Base-by-base conservation (phyloP, 306 rosid genomes). In the Fragaria iinumae region DNA sequence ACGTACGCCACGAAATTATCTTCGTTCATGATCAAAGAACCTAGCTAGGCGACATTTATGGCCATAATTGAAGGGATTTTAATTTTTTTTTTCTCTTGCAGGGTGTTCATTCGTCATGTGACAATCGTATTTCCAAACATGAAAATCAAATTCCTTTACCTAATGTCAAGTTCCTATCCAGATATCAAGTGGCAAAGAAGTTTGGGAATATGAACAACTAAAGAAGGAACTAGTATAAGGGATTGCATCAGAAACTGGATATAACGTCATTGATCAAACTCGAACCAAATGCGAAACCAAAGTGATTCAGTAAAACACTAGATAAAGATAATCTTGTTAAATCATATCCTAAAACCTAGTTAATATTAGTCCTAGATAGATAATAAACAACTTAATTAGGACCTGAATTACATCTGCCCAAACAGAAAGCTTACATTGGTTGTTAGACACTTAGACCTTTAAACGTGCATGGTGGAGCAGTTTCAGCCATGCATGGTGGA, bases 401-500 rank as follows among this genome's bases (percentile, higher is more conserved):
- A 41, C n/a, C 34, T 65, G 14, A 6, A 20, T 34, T 65, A 65
- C 69, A 36, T 36, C 47, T 65, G 21, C 25, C 25, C 69, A 18
- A 65, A 65, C 27, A 38, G 45, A 65, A 38, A 36, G 47, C 27
- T 36, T 41, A 3, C 18, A 65, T 17, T 17, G 2, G 47, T 65
- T 34, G 69, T 65, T 65, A 65, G 47, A 36, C 63, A 39, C 39
- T 36, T 11, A 2, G 27, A 6, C 23, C 39, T 11, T 34, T 65
- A 36, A 36, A 38, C 69, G 69, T 65, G 68, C 69, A 64, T 64
- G 69, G 45, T 17, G 69, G 69, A 64, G 45, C 45, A 34, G 69
- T 64, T 64, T 34, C 23, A 64, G 69, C 78, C 78, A 65, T 76
- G 81, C 84, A 76, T 72, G 80, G 81, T 34, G 78, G 77, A 41